Evolutionary conservation across 148 eudicot species (phyloP).

Genomic region (Heliamphora exappendiculata): DNA sequence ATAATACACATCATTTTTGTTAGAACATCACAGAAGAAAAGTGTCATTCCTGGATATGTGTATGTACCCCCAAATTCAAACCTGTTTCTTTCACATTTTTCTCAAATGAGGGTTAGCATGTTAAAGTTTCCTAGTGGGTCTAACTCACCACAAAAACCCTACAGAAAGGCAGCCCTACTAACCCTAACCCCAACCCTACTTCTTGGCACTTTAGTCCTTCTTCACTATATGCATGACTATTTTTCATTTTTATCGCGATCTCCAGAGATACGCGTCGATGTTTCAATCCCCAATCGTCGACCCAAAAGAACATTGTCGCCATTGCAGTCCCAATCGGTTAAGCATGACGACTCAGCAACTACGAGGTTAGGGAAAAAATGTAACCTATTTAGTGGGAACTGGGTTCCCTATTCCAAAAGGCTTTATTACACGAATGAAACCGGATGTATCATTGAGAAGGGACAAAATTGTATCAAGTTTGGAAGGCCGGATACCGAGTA

Average conservation of each 20-base stretch:
- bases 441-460: neutral
- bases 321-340: neutral
- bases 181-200: neutral
- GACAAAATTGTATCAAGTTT: constrained; percentile 2
- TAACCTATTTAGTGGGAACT: constrained; percentile 1
- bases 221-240: neutral
- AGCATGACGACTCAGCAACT: neutral
- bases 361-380: neutral
- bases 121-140: neutral
- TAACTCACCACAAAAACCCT: neutral
- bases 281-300: neutral
- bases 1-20: neutral
- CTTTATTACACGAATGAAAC: constrained; percentile 5
- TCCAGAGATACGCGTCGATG: neutral
- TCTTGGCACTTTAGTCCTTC: neutral
- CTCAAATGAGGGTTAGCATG: constrained; percentile 7
- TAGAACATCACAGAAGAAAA: too few relatives aligned
- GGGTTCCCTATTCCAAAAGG: constrained; percentile 3
- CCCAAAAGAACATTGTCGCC: neutral
- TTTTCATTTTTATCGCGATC: neutral
- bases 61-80: neutral
- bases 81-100: neutral
- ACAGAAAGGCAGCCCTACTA: neutral
- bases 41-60: neutral
- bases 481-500: constrained; percentile 35